Conservation (phyloP, 345 rosid species). For the Moricandia arvensis region DNA sequence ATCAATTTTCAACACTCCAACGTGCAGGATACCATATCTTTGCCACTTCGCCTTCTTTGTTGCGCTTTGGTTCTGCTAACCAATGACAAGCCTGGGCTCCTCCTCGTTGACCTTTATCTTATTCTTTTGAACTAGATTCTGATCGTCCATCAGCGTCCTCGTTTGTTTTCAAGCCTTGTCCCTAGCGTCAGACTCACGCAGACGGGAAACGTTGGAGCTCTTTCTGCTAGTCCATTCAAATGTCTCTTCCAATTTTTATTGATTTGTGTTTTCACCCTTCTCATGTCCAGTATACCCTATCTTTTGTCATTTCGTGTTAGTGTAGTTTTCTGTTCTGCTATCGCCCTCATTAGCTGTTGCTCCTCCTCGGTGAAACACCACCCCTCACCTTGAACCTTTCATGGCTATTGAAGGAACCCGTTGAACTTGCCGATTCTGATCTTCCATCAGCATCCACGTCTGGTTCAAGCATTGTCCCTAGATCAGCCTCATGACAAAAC, state of each 20-base stretch:
- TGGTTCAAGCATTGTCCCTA: background rate
- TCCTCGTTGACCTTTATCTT: background rate
- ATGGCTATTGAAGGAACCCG: constrained; percentile 5
- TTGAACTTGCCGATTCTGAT: constrained; percentile 11
- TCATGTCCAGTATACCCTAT: background rate
- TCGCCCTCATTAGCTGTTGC: background rate
- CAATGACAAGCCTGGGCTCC: background rate
- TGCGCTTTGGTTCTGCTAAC: background rate
- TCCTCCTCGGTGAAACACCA: background rate
- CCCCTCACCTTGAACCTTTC: background rate
- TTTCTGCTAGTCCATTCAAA: constrained; percentile 24
- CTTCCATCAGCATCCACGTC: constrained; percentile 4
- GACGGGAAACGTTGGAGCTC: constrained; percentile 20
- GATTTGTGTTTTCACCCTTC: background rate
- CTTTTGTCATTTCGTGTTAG: background rate
- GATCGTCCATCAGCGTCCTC: constrained; percentile 12
- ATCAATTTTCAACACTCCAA: background rate
- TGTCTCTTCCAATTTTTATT: constrained; percentile 14
- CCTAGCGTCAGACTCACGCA: constrained; percentile 9
- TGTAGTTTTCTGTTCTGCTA: background rate
- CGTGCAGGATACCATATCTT: background rate
- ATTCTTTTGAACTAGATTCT: constrained; percentile 16
- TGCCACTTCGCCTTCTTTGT: background rate
- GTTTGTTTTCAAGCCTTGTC: constrained; percentile 1
- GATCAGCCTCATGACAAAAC: constrained; percentile 3